A percentile compares a stretch with the other conserved stretches of the same genome.
Evolutionary conservation across 495 filamentous ascomycete genomes (phyloP).

Genomic region (Aspergillus haitiensis): DNA sequence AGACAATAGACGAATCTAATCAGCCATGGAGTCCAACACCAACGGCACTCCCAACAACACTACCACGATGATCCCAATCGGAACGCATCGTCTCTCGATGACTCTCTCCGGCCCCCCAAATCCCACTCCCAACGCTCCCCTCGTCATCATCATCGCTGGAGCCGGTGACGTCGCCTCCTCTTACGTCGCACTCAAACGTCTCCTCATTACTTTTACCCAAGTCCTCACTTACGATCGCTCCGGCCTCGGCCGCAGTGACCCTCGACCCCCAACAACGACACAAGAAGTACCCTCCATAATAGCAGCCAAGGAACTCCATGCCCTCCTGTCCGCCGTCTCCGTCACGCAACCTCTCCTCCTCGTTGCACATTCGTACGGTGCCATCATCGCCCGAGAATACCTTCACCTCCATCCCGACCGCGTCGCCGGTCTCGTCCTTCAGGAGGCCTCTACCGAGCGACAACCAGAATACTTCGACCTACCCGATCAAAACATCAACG

Average conservation of each 20-base stretch:
- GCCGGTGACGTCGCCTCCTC: slow-evolving; percentile 45
- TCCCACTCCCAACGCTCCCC: slow-evolving; percentile 28
- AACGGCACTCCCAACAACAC: neutral
- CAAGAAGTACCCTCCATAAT: slow-evolving; percentile 17
- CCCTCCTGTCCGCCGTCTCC: slow-evolving; percentile 26
- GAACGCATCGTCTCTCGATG: slow-evolving; percentile 38
- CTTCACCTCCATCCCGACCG: slow-evolving; percentile 35
- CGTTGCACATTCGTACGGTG: slow-evolving; percentile 54
- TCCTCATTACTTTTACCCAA: slow-evolving; percentile 30
- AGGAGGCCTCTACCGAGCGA: slow-evolving; percentile 41
- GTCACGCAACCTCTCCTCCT: slow-evolving; percentile 41
- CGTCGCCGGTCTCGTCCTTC: slow-evolving; percentile 43
- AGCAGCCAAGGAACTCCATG: slow-evolving; percentile 36
- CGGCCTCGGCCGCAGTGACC: slow-evolving; percentile 40
- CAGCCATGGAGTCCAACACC: neutral
- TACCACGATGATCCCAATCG: slow-evolving; percentile 24
- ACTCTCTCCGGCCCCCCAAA: slow-evolving; percentile 28
- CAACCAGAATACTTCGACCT: slow-evolving; percentile 33
- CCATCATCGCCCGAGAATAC: slow-evolving; percentile 50
- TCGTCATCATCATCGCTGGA: slow-evolving; percentile 49
- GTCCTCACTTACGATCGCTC: slow-evolving; percentile 47
- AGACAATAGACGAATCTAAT: neutral
- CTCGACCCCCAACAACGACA: neutral
- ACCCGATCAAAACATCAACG: slow-evolving; percentile 34
- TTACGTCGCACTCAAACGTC: slow-evolving; percentile 40